Conservation (phyloP, 768 basidiomycete genomes). For the Cystofilobasidium bisporidii region DNA sequence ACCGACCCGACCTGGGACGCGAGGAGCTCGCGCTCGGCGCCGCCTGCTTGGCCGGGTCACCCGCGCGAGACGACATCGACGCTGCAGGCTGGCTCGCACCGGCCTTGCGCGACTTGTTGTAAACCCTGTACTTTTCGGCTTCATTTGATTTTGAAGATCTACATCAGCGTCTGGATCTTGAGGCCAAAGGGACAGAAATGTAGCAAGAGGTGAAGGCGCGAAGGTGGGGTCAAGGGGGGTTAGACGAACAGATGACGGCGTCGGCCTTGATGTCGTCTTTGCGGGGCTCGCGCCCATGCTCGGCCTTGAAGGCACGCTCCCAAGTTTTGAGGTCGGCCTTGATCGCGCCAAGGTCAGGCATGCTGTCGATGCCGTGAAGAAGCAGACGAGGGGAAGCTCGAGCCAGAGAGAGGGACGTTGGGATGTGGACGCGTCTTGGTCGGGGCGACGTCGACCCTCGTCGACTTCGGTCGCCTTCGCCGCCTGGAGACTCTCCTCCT, state of each 20-base stretch:
- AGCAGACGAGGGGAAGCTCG: not conserved
- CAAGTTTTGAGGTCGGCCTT: slow-evolving; percentile 26
- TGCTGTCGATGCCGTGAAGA: too few relatives aligned
- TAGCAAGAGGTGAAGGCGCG: not conserved
- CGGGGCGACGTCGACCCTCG: too few relatives aligned
- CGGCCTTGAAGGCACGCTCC: slow-evolving; percentile 20
- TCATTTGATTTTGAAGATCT: too few relatives aligned
- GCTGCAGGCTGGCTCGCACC: not conserved
- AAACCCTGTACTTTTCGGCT: slow-evolving; percentile 27
- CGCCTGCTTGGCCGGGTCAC: not conserved
- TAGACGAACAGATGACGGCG: slow-evolving; percentile 19
- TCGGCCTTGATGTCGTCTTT: slow-evolving; percentile 27
- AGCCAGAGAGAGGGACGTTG: too few relatives aligned
- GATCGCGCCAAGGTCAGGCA: slow-evolving; percentile 19
- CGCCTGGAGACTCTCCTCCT: too few relatives aligned
- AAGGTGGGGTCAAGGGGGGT: not conserved
- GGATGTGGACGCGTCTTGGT: too few relatives aligned
- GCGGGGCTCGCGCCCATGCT: slow-evolving; percentile 18
- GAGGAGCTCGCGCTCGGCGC: slow-evolving; percentile 1
- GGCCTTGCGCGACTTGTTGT: slow-evolving; percentile 25
- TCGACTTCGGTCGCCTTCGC: too few relatives aligned
- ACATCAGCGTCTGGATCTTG: too few relatives aligned
- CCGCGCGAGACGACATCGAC: not conserved
- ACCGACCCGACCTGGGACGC: not conserved
- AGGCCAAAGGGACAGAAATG: too few relatives aligned